These are phyloP conservation scores for Xylariaceae sp. DNA, from an alignment of 2,329 filamentous ascomycete species.

Conservation along the genomic window DNA sequence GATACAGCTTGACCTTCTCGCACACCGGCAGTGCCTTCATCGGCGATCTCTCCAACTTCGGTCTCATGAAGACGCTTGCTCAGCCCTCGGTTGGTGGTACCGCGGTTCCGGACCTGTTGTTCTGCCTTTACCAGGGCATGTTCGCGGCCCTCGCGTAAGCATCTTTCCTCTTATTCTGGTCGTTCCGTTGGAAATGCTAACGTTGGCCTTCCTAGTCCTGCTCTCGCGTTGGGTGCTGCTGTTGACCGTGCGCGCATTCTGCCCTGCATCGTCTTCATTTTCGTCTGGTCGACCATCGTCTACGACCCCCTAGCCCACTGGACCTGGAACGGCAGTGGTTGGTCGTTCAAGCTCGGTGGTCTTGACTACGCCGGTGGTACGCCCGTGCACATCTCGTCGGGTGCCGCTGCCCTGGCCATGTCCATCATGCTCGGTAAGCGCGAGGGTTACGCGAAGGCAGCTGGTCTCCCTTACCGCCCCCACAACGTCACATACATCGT, in stretches of 20 bases:
- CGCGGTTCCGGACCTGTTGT: constrained; percentile 74
- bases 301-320: constrained; percentile 72
- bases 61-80: constrained; percentile 70
- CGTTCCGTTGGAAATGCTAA: background rate
- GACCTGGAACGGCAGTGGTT: constrained; percentile 71
- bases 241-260: constrained; percentile 58
- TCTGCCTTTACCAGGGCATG: constrained; percentile 84
- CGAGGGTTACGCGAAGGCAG: constrained; percentile 53
- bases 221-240: constrained; percentile 55
- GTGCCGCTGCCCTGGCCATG: constrained; percentile 67
- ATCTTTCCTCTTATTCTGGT: background rate
- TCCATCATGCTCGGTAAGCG: constrained; percentile 69
- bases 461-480: constrained; percentile 61
- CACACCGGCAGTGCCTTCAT: constrained; percentile 73
- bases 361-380: constrained; percentile 73
- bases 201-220: constrained; percentile 36
- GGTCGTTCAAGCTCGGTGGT: constrained; percentile 62
- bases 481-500: constrained; percentile 72
- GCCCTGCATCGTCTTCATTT: constrained; percentile 60
- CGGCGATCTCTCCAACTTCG: constrained; percentile 75
- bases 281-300: constrained; percentile 66
- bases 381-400: constrained; percentile 69
- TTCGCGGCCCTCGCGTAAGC: constrained; percentile 81
- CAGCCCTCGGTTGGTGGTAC: constrained; percentile 67
- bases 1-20: constrained; percentile 80